These are phyloP conservation scores for Zymoseptoria ardabiliae DNA, from an alignment of 2,329 filamentous ascomycete species.

Conservation along the genomic window DNA sequence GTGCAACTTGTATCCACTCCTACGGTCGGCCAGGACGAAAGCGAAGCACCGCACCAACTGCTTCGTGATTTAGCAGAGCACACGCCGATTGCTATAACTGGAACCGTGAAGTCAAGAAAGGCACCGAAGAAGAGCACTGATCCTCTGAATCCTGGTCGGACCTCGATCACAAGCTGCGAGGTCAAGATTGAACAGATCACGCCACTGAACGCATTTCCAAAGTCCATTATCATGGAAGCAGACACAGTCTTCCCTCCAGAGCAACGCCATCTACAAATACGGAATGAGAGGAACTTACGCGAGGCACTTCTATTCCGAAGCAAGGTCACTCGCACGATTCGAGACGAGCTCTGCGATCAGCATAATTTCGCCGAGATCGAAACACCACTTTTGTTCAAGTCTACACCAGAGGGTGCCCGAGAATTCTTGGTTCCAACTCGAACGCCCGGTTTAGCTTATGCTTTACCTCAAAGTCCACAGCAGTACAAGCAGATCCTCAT, in stretches of 20 bases:
- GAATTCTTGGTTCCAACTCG: conserved; percentile 92
- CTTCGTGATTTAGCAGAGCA: conserved; percentile 28
- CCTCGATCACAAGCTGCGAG: conserved; percentile 12
- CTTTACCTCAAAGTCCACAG: conserved; percentile 90
- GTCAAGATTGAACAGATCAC: conserved; percentile 56
- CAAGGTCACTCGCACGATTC: conserved; percentile 48
- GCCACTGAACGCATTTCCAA: conserved; percentile 65
- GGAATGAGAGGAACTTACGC: conserved; percentile 61
- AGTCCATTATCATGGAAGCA: conserved; percentile 67
- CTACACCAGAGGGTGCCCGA: conserved; percentile 87
- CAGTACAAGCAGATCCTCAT: conserved; percentile 98
- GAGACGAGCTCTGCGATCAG: conserved; percentile 45
- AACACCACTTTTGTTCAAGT: conserved; percentile 93
- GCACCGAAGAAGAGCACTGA: conserved; percentile 23
- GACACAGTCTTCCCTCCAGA: conserved; percentile 67
- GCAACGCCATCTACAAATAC: conserved; percentile 75
- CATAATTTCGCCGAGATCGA: conserved; percentile 71
- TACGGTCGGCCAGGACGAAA: conserved; percentile 21
- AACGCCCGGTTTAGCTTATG: conserved; percentile 69
- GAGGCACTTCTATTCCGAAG: conserved; percentile 65
- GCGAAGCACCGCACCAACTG: conserved; percentile 19
- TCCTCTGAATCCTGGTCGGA: background rate
- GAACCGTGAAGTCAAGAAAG: conserved; percentile 40
- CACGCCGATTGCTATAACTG: conserved; percentile 49
- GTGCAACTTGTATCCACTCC: conserved; percentile 29